Percentiles rank a stretch among this genome's conserved stretches.
Conservation (phyloP, 371 early-diverging fungal species). For the Mucor racemosus region DNA sequence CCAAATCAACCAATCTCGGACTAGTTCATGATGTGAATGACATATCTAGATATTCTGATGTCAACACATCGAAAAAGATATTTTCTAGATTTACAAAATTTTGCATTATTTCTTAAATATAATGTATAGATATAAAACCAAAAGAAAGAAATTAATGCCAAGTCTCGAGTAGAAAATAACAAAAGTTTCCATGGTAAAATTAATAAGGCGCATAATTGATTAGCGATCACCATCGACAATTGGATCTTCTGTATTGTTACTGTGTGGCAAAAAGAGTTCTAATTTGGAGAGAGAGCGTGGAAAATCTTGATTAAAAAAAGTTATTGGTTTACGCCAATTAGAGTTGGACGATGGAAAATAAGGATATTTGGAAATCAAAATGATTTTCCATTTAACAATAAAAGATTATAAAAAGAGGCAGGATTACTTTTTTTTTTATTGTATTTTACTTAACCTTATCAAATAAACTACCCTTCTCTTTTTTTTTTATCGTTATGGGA, state of each 20-base stretch:
- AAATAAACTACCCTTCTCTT: neutral
- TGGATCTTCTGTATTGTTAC: neutral
- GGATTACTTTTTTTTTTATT: neutral
- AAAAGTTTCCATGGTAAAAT: neutral
- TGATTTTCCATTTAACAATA: neutral
- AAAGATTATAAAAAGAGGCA: neutral
- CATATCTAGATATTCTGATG: neutral
- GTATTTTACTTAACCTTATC: neutral
- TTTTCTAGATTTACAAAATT: neutral
- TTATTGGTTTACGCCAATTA: slow-evolving; percentile 1
- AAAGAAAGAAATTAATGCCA: neutral
- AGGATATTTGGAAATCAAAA: neutral
- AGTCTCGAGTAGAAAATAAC: neutral
- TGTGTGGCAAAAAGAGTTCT: too few relatives aligned
- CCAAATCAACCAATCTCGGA: neutral
- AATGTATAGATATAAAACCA: neutral
- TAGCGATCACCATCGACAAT: neutral
- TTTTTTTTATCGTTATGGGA: neutral
- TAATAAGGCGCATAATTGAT: neutral
- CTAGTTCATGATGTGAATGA: neutral
- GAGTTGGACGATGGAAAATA: neutral
- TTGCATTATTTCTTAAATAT: neutral
- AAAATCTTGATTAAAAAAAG: too few relatives aligned
- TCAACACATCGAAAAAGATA: neutral
- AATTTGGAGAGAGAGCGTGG: too few relatives aligned